Evolutionary conservation across 148 eudicot genomes (phyloP).

Genomic region (Arbutus unedo): DNA sequence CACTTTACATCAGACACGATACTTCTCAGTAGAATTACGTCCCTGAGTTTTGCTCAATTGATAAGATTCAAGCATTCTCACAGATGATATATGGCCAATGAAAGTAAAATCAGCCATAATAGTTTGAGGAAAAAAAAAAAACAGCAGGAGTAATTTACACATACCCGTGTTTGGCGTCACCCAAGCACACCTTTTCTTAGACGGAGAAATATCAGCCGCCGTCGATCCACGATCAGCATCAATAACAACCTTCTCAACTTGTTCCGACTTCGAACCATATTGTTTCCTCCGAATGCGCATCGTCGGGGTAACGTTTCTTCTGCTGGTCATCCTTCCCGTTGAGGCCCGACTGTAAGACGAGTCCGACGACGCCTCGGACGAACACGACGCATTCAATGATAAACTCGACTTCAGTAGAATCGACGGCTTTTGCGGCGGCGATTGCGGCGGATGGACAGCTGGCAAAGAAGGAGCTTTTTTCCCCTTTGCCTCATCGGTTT

Average conservation of each 20-base stretch:
- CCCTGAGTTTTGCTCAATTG: background rate
- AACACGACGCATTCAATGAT: constrained; percentile 76
- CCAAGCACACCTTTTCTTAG: constrained; percentile 89
- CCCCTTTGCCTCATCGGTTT: constrained; percentile 29
- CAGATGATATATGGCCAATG: background rate
- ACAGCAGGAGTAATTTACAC: background rate
- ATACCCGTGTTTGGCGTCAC: constrained; percentile 83
- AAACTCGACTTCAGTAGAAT: constrained; percentile 49
- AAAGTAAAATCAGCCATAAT: background rate
- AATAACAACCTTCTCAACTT: constrained; percentile 22
- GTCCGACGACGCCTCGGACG: constrained; percentile 90
- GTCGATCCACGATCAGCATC: constrained; percentile 23
- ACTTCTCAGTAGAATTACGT: background rate
- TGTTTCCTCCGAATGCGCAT: constrained; percentile 42
- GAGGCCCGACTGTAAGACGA: constrained; percentile 83
- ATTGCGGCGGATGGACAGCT: constrained; percentile 26
- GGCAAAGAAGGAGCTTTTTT: constrained; percentile 36
- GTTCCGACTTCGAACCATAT: background rate
- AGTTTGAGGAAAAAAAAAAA: background rate
- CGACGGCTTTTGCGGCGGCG: constrained; percentile 30
- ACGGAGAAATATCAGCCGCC: constrained; percentile 31
- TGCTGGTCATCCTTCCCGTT: constrained; percentile 59
- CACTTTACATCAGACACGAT: background rate
- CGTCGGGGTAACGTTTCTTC: constrained; percentile 25
- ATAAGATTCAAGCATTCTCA: background rate